These are phyloP conservation scores for Arthrobotrys conoides DNA, from an alignment of 2,329 filamentous ascomycete species.

Conservation along the genomic window DNA sequence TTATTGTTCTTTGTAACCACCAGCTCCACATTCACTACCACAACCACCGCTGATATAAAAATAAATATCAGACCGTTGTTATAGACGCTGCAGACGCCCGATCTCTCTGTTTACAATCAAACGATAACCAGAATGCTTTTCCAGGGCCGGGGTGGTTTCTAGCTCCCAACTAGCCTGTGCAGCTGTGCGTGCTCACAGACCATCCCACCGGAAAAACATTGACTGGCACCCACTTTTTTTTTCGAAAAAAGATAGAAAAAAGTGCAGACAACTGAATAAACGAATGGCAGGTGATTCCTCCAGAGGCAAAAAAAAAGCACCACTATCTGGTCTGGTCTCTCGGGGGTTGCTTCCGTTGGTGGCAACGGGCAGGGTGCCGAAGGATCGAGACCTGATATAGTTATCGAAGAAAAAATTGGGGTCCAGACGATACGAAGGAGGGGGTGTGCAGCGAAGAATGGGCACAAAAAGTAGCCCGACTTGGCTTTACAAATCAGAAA, in stretches of 20 bases:
- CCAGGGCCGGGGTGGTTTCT: constrained; percentile 8
- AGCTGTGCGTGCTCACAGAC: neutral
- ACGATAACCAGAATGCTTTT: neutral
- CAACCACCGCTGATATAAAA: constrained; percentile 16
- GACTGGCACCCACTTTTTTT: neutral
- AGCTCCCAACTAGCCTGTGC: too few species aligned
- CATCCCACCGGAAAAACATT: constrained; percentile 26
- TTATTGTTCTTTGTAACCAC: neutral
- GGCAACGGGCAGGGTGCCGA: constrained; percentile 41
- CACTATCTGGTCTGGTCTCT: constrained; percentile 9
- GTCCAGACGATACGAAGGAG: constrained; percentile 10
- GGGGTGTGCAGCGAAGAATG: constrained; percentile 16
- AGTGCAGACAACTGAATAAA: neutral
- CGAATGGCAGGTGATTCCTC: constrained; percentile 41
- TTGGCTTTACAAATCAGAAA: constrained; percentile 58
- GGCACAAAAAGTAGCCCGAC: constrained; percentile 14
- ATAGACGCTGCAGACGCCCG: constrained; percentile 27
- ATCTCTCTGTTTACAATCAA: neutral
- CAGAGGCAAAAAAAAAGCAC: constrained; percentile 37
- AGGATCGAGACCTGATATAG: constrained; percentile 58
- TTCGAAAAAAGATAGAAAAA: constrained; percentile 4
- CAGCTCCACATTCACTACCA: too few species aligned
- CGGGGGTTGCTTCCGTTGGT: constrained; percentile 35
- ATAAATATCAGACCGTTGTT: constrained; percentile 14
- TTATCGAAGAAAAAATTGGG: constrained; percentile 44